A percentile compares a stretch with the other conserved stretches of the same genome.
Conservation (phyloP, 2,329 filamentous ascomycete species). For the Apiospora pterosperma region DNA sequence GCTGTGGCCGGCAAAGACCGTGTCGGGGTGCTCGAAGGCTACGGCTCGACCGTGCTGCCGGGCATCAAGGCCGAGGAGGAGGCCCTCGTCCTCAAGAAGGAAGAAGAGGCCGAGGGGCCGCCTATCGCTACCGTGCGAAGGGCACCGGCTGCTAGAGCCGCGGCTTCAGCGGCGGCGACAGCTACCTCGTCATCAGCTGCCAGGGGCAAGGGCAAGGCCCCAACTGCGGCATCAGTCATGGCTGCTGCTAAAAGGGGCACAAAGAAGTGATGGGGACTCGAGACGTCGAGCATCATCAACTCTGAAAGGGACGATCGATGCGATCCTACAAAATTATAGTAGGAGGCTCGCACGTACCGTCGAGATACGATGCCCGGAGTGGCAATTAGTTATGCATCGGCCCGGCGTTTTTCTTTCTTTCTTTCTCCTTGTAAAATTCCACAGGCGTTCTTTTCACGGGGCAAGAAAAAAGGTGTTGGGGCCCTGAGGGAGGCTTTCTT, state of each 20-base stretch:
- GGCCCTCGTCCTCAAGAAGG: conserved; percentile 20
- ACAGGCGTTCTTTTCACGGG: background rate
- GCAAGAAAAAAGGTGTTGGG: background rate
- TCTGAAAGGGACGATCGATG: too few relatives aligned
- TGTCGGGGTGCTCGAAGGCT: conserved; percentile 21
- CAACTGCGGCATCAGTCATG: background rate
- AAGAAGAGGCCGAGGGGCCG: conserved; percentile 10
- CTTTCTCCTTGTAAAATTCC: background rate
- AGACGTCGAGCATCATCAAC: too few relatives aligned
- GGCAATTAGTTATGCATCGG: background rate
- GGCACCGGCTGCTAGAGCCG: conserved; percentile 17
- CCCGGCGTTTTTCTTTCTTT: conserved; percentile 1
- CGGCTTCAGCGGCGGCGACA: conserved; percentile 13
- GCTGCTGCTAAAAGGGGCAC: conserved; percentile 2
- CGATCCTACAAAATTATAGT: too few relatives aligned
- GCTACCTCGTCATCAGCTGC: conserved; percentile 9
- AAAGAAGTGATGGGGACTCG: conserved; percentile 1
- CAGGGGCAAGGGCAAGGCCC: conserved; percentile 21
- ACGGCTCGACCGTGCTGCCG: conserved; percentile 10
- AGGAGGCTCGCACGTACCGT: background rate
- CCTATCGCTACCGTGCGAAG: conserved; percentile 10
- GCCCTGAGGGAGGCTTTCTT: background rate
- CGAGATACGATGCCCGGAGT: background rate
- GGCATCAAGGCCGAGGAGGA: conserved; percentile 14
- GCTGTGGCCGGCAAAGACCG: conserved; percentile 26